Percentiles rank a stretch among this genome's conserved stretches.
These are phyloP conservation scores for Lactifluus rugatus DNA, from an alignment of 768 basidiomycete species.

Conservation along the genomic window DNA sequence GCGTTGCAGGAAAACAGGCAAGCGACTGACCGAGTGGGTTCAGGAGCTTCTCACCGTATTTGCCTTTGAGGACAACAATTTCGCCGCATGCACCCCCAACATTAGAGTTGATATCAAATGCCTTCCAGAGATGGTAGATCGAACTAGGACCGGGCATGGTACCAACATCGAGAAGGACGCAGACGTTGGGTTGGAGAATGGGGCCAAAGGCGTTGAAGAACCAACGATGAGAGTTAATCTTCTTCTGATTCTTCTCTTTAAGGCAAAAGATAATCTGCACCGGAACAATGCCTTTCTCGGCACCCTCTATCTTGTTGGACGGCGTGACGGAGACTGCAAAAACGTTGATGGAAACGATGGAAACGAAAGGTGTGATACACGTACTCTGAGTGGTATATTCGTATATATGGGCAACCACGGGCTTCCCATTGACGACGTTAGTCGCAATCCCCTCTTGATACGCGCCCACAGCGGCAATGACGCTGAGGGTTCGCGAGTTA, in stretches of 20 bases:
- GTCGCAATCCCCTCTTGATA: constrained; percentile 94
- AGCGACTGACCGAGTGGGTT: constrained; percentile 50
- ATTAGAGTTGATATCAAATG: constrained; percentile 86
- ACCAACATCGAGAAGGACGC: constrained; percentile 83
- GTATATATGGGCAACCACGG: constrained; percentile 85
- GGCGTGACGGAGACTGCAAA: constrained; percentile 67
- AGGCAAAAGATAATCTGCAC: constrained; percentile 90
- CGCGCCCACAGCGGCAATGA: constrained; percentile 86
- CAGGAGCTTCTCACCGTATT: constrained; percentile 64
- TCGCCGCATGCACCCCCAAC: constrained; percentile 95
- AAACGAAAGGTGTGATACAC: constrained; percentile 23
- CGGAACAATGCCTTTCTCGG: constrained; percentile 73
- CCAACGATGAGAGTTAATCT: constrained; percentile 93
- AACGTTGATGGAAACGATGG: constrained; percentile 1
- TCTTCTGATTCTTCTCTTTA: constrained; percentile 91
- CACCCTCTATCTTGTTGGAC: constrained; percentile 69
- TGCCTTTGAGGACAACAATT: constrained; percentile 86
- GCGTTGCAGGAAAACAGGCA: background rate
- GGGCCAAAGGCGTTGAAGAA: constrained; percentile 89
- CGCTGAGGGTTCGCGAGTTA: constrained; percentile 71
- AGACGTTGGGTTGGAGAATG: constrained; percentile 82
- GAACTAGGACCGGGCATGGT: constrained; percentile 79
- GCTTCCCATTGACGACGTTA: constrained; percentile 71
- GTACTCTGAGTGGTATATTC: constrained; percentile 89
- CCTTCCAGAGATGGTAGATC: constrained; percentile 92